Evolutionary conservation across 2,329 filamentous ascomycete species (phyloP), one percentile per base, ranked within the genome.

Genomic region (Alternaria postmessia): DNA sequence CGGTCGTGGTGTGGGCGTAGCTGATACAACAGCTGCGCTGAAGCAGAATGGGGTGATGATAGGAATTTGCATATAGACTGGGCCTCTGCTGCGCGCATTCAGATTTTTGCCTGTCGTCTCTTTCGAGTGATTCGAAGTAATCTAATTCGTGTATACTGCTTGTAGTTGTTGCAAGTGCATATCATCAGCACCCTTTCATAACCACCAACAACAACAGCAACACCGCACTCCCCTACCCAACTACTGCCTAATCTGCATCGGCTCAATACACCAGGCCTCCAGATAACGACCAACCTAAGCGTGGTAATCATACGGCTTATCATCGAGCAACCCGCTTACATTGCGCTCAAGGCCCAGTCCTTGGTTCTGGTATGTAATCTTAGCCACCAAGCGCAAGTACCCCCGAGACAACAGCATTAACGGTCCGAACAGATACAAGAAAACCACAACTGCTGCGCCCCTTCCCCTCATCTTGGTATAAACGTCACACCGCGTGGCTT

Each of bases 1-100:
- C 32, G 41, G 12, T 39, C 39, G 39, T 54, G 55, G 49, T 57
- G 48, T 57, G 55, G 55, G 32, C 55, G 55, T 53, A 54, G 55
- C 55, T 57, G 55, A 57, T 54, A 57, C 55, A 47, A 49, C 30
- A 36, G 46, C 32, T 38, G 32, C 46, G 32, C 46, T 49, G 46
- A 49, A 38, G 34, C 30, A 36, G 14, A 36, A 49, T 38, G 46
- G 46, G 30, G 30, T 16, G 4, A 24, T 11, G 32, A 16, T 20
- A 14, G 12, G 30, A 18, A 24, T 12, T 12, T 11, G 46, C 46
- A 49, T 49, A 49, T 49, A 49, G 46, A 36, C 32, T 38, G 46
- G 30, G 46, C 46, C 36, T 20, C 46, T 38, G 46, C 46, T 49
- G 30, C 20, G 32, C 32, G 32, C 32, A 36, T 49, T 18, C 20